Base-by-base conservation (phyloP, 345 rosid genomes). In the Physaria fendleri region DNA sequence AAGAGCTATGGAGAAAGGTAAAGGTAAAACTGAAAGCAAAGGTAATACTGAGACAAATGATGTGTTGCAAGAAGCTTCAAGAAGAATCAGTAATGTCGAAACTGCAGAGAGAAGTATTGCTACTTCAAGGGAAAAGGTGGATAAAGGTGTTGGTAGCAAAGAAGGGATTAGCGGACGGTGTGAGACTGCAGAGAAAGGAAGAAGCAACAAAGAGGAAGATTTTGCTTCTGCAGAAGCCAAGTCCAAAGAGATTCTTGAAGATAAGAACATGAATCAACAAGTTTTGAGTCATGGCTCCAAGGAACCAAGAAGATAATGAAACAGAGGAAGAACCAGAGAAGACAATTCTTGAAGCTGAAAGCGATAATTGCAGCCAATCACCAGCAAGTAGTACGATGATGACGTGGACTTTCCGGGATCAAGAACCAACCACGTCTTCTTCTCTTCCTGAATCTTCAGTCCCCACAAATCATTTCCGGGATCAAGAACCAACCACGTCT, bases 371-470 rank as follows among this genome's bases (percentile, higher is more conserved):
- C 49, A 66, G 74, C 58, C 77, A 71, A 37, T 74, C 81, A 64
- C 71, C 90, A 18, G 14, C 48, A 8, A 79, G 71, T 63, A 44
- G 72, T 37, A 63, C 62, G 20, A 40, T 47, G 51, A 69, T 74
- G 54, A 69, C 80, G 10, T 85, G 88, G 90, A 70, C 76, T 72
- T 78, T 63, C 52, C 71, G 56, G n/a, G 78, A 79, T 55, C 79
- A 68, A 13, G 83, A 82, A 21, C 82, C 45, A 13, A 35, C 45
- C 29, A 45, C 75, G 3, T 66, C 78, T 14, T 22, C 56, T 35
- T 29, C 71, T 35, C 69, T 56, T 8, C 69, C 69, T 24, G 68
- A 40, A 16, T 55, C 77, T 21, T 56, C 56, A 8, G 60, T 64
- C 25, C 51, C 77, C 1, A 57, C 52, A 25, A 71, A 46, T 43